These are phyloP conservation scores for Amanita rubescens DNA, from an alignment of 768 basidiomycete genomes.

Conservation along the genomic window DNA sequence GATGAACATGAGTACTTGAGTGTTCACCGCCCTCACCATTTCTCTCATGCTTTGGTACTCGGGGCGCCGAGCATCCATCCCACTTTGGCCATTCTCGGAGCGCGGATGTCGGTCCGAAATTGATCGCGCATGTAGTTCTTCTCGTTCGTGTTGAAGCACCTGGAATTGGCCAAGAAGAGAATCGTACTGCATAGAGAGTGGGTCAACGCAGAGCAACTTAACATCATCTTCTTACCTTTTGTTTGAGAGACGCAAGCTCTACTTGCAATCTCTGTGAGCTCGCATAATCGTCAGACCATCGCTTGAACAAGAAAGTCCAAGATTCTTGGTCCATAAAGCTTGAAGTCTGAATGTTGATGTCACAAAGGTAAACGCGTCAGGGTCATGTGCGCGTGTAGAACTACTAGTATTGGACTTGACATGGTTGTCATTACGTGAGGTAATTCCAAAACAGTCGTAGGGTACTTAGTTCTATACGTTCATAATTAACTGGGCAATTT, in stretches of 20 bases:
- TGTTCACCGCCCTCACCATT: not conserved
- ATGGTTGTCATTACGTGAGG: conserved; percentile 10
- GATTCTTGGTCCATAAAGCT: conserved; percentile 26
- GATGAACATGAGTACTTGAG: not conserved
- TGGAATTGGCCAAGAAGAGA: not conserved
- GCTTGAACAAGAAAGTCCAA: conserved; percentile 27
- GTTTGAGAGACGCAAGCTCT: conserved; percentile 23
- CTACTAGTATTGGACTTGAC: conserved; percentile 10
- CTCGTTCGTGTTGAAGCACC: not conserved
- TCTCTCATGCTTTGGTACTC: not conserved
- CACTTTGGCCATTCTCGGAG: not conserved
- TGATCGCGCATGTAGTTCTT: not conserved
- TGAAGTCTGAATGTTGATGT: not conserved
- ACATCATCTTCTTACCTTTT: conserved; percentile 19
- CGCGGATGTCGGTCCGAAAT: not conserved
- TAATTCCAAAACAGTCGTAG: conserved; percentile 7
- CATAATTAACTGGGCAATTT: conserved; percentile 17
- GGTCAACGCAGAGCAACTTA: not conserved
- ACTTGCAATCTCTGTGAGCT: conserved; percentile 24
- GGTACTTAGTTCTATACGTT: too few species aligned
- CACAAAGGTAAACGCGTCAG: not conserved
- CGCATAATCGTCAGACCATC: conserved; percentile 31
- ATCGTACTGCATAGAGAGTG: not conserved
- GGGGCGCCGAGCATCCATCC: not conserved
- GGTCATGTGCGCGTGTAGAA: not conserved